Percentiles rank a stretch among this genome's conserved stretches.
Evolutionary conservation across 306 rosid genomes (phyloP).

Genomic region (Prunus padus): DNA sequence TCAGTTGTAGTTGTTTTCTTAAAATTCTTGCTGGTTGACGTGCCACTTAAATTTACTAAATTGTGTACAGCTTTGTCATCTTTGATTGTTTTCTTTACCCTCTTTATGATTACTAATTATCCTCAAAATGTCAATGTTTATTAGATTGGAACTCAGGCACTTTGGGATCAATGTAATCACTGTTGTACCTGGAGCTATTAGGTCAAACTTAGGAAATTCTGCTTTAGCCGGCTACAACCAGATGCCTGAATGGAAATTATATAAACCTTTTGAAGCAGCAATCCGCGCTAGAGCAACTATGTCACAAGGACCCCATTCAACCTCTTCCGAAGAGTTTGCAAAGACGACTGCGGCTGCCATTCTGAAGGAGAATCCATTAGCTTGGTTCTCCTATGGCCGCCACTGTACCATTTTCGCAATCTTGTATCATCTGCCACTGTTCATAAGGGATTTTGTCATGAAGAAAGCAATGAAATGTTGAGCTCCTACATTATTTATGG

Average conservation of each 20-base stretch:
- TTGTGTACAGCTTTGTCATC: neutral
- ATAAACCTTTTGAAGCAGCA: constrained; percentile 64
- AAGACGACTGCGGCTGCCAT: constrained; percentile 55
- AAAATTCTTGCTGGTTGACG: neutral
- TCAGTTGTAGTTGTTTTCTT: neutral
- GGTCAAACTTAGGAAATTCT: constrained; percentile 68
- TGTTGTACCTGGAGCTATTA: constrained; percentile 80
- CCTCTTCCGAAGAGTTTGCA: constrained; percentile 83
- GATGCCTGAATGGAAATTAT: constrained; percentile 71
- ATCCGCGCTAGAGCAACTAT: constrained; percentile 53
- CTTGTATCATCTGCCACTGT: constrained; percentile 69
- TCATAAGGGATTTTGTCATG: constrained; percentile 51
- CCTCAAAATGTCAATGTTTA: neutral
- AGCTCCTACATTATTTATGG: neutral
- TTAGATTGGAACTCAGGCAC: constrained; percentile 66
- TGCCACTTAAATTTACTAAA: neutral
- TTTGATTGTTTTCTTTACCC: neutral
- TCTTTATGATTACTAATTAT: neutral
- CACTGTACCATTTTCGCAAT: constrained; percentile 53
- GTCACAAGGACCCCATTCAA: constrained; percentile 54
- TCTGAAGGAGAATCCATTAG: constrained; percentile 67
- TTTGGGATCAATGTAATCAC: constrained; percentile 80
- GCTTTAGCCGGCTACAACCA: constrained; percentile 47
- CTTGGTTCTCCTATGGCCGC: constrained; percentile 75
- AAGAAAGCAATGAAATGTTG: constrained; percentile 42